phyloP scores from a whole-genome alignment of 768 basidiomycete genomes.

The Mycena chlorophos region DNA sequence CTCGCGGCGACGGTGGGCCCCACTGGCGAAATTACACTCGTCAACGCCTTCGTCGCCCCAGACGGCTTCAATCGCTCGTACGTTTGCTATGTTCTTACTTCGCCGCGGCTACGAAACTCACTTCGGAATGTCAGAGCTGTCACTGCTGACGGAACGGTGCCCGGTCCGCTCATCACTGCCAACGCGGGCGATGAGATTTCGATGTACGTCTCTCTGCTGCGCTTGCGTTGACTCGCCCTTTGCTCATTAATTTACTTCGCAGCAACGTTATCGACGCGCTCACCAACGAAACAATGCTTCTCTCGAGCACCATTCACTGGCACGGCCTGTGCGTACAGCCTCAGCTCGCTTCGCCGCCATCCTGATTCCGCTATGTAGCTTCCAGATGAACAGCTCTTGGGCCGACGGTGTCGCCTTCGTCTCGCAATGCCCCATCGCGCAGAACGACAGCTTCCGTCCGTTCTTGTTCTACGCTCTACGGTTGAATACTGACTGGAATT shows the following conservation, averaged over 20 bases:
- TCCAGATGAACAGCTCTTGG: conserved; percentile 7
- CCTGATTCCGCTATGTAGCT: not conserved
- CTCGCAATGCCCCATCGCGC: not conserved
- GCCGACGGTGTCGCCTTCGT: conserved; percentile 11
- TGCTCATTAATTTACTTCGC: conserved; percentile 5
- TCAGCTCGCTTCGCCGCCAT: not conserved
- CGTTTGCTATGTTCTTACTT: not conserved
- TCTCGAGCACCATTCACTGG: conserved; percentile 3
- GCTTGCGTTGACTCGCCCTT: not conserved
- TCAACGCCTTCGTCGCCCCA: conserved; percentile 3
- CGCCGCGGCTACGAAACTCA: not conserved
- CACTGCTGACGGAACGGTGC: conserved; percentile 1
- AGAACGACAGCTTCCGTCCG: too few relatives aligned
- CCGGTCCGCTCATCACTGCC: conserved; percentile 3
- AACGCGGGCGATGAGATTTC: too few relatives aligned
- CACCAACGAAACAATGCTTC: conserved; percentile 9
- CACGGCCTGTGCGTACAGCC: not conserved
- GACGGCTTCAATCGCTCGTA: conserved; percentile 8
- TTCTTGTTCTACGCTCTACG: too few relatives aligned
- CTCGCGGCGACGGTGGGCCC: conserved; percentile 3
- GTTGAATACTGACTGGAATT: too few relatives aligned
- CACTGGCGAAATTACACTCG: conserved; percentile 1
- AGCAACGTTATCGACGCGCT: conserved; percentile 6
- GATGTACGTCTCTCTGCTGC: not conserved
- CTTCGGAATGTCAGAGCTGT: conserved; percentile 2